Evolutionary conservation across 2,329 filamentous ascomycete species (phyloP).

Genomic region (Stachybotrys echinatus): DNA sequence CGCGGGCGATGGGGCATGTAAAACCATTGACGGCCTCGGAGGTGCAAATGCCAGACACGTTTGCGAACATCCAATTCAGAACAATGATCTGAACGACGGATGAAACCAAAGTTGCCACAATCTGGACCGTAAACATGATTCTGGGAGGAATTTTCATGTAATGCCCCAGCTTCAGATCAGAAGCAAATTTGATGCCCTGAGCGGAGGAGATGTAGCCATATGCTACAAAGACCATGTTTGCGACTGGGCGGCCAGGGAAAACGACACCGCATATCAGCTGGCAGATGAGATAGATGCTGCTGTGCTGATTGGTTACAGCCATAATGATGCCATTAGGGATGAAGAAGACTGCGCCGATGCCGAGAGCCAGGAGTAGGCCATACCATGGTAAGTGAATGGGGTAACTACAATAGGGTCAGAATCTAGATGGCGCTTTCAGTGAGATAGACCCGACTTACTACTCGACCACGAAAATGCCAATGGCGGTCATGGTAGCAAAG

Average conservation of each 20-base stretch:
- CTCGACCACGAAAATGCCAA: slow-evolving; percentile 80
- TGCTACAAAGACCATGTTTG: slow-evolving; percentile 90
- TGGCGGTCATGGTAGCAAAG: slow-evolving; percentile 68
- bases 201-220: slow-evolving; percentile 87
- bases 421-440: neutral
- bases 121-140: slow-evolving; percentile 74
- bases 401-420: slow-evolving; percentile 45
- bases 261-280: slow-evolving; percentile 77
- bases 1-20: slow-evolving; percentile 79
- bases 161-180: slow-evolving; percentile 80
- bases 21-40: slow-evolving; percentile 78
- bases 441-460: slow-evolving; percentile 51
- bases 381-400: slow-evolving; percentile 84
- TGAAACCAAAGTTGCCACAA: slow-evolving; percentile 69
- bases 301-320: slow-evolving; percentile 88
- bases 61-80: slow-evolving; percentile 83
- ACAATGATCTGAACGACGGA: slow-evolving; percentile 78
- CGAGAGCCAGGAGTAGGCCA: slow-evolving; percentile 71
- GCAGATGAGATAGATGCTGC: slow-evolving; percentile 80
- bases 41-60: slow-evolving; percentile 74
- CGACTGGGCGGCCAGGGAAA: slow-evolving; percentile 80
- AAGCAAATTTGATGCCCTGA: slow-evolving; percentile 84
- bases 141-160: slow-evolving; percentile 84
- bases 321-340: slow-evolving; percentile 90
- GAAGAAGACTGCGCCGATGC: slow-evolving; percentile 75